These are phyloP conservation scores for Chenopodium suecicum DNA, from an alignment of 148 eudicot species.

Conservation along the genomic window DNA sequence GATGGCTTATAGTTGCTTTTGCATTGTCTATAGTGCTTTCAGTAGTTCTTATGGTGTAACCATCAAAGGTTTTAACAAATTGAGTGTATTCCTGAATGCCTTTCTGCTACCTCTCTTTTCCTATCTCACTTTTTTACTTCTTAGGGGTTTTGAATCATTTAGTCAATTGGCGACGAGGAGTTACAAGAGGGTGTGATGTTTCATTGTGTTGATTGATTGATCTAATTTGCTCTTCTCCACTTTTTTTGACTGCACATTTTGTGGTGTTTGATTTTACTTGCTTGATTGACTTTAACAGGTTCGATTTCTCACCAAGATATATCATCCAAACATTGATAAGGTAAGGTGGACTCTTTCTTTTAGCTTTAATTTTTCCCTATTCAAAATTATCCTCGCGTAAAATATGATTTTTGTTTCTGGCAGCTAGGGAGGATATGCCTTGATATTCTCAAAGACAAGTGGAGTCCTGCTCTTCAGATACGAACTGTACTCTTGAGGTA, in stretches of 20 bases:
- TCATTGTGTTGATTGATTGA: background rate
- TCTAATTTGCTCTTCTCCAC: background rate
- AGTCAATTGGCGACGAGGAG: background rate
- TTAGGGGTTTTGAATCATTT: background rate
- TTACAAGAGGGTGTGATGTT: background rate
- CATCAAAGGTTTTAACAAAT: background rate
- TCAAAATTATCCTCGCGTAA: background rate
- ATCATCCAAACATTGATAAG: constrained; percentile 99
- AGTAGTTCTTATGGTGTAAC: background rate
- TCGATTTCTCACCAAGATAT: constrained; percentile 94
- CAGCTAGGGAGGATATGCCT: constrained; percentile 99
- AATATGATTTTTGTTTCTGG: constrained; percentile 13
- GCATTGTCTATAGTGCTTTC: background rate
- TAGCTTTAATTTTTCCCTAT: background rate
- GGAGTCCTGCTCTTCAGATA: constrained; percentile 99
- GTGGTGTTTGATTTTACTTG: constrained; percentile 19
- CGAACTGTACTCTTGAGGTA: constrained; percentile 96
- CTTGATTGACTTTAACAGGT: constrained; percentile 57
- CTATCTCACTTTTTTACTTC: background rate
- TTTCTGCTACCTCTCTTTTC: background rate
- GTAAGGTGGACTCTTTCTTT: constrained; percentile 35
- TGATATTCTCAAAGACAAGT: constrained; percentile 97
- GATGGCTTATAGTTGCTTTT: background rate
- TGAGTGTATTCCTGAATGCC: background rate
- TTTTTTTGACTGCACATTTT: background rate